Conservation (phyloP, 495 filamentous ascomycete genomes). For the Penicillium herquei region DNA sequence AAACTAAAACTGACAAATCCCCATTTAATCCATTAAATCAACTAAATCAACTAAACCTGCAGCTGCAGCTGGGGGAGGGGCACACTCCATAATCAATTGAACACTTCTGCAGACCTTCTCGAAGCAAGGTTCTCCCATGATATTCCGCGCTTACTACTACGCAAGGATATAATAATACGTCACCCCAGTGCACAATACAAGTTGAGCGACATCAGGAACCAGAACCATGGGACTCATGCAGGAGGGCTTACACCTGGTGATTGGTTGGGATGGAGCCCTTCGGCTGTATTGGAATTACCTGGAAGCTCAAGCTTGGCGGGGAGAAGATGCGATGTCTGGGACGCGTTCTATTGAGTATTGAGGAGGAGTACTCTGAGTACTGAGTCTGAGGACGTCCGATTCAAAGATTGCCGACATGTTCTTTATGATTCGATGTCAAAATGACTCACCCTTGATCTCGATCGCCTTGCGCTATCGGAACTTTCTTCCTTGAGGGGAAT, state of each 20-base stretch:
- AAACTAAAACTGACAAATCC: background rate
- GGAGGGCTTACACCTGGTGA: background rate
- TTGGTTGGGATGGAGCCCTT: background rate
- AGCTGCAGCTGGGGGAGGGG: background rate
- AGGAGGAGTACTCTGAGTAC: no score
- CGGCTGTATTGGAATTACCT: conserved; percentile 7
- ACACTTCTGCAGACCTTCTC: conserved; percentile 10
- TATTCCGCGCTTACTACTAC: conserved; percentile 5
- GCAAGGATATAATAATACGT: conserved; percentile 17
- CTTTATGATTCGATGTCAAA: no score
- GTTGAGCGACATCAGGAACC: conserved; percentile 13
- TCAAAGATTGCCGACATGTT: no score
- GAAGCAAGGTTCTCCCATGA: conserved; percentile 27
- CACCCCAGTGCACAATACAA: conserved; percentile 13
- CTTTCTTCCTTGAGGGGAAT: background rate
- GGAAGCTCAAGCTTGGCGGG: conserved; percentile 4
- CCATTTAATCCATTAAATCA: no score
- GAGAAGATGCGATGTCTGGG: background rate
- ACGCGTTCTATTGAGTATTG: background rate
- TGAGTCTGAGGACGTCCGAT: no score
- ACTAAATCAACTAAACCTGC: background rate
- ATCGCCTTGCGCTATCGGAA: no score
- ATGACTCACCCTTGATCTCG: no score
- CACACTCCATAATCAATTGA: background rate
- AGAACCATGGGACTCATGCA: conserved; percentile 9